phyloP scores from a whole-genome alignment of 228 moss, liverwort and hornwort species.

The Sphagnum magellanicum region DNA sequence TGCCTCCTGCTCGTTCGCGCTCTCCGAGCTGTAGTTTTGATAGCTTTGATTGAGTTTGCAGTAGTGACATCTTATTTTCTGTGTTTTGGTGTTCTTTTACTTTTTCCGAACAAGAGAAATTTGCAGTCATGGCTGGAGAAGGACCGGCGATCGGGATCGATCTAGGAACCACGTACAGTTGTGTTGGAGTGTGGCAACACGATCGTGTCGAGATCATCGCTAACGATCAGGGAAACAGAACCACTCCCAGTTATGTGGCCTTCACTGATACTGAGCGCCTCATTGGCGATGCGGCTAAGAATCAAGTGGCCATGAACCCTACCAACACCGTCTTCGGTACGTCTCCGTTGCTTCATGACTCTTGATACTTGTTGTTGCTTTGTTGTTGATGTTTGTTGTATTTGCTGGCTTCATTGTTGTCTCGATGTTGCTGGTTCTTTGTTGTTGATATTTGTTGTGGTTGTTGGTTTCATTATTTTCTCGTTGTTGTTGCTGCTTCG shows the following conservation, averaged over 20 bases:
- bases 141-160: conserved; percentile 37
- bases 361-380: not conserved
- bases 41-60: no score
- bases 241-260: conserved; percentile 36
- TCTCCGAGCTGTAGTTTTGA: no score
- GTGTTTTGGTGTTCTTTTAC: no score
- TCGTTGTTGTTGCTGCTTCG: not conserved
- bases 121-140: conserved; percentile 2
- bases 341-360: not conserved
- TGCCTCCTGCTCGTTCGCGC: no score
- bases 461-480: not conserved
- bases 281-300: conserved; percentile 38
- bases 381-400: not conserved
- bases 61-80: no score
- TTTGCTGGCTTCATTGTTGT: no score
- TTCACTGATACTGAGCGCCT: conserved; percentile 45
- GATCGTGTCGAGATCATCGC: conserved; percentile 30
- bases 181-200: conserved; percentile 39
- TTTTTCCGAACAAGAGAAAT: no score
- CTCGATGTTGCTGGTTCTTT: no score
- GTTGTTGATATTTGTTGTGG: no score
- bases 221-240: conserved; percentile 9
- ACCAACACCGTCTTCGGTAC: conserved; percentile 37
- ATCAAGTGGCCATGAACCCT: conserved; percentile 33
- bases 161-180: conserved; percentile 31